phyloP scores from a whole-genome alignment of 2,329 filamentous ascomycete species.

The Diaporthe citriasiana region DNA sequence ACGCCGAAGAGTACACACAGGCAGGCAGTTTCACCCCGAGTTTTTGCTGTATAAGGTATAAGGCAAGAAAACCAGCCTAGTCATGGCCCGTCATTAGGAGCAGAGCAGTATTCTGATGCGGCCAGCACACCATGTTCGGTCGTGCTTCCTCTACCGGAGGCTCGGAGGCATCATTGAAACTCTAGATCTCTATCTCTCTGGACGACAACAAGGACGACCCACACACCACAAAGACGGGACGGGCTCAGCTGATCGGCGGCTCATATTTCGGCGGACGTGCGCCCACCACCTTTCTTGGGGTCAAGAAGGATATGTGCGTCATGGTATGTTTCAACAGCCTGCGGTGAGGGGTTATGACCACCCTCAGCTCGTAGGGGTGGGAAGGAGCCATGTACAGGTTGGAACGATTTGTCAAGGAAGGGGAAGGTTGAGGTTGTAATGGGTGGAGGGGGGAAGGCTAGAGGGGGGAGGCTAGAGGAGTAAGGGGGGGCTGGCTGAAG shows the following conservation, averaged over 20 bases:
- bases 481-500: not conserved
- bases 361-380: constrained; percentile 4
- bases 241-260: constrained; percentile 21
- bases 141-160: too few relatives aligned
- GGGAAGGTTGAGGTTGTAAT: not conserved
- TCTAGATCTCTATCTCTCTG: not conserved
- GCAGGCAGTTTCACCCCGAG: not conserved
- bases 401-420: constrained; percentile 1
- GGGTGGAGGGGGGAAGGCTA: not conserved
- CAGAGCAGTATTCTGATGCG: not conserved
- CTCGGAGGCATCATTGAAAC: constrained; percentile 8
- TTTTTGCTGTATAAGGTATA: not conserved
- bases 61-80: not conserved
- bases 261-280: not conserved
- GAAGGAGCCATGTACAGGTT: not conserved
- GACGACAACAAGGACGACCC: not conserved
- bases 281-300: not conserved
- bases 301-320: constrained; percentile 8
- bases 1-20: not conserved
- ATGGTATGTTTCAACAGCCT: constrained; percentile 26
- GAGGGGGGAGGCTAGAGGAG: not conserved
- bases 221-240: not conserved
- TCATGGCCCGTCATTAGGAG: not conserved
- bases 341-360: constrained; percentile 14
- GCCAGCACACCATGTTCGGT: not conserved